phyloP scores from a whole-genome alignment of 225 moss, liverwort and hornwort species.

The Rhytidiadelphus loreus region DNA sequence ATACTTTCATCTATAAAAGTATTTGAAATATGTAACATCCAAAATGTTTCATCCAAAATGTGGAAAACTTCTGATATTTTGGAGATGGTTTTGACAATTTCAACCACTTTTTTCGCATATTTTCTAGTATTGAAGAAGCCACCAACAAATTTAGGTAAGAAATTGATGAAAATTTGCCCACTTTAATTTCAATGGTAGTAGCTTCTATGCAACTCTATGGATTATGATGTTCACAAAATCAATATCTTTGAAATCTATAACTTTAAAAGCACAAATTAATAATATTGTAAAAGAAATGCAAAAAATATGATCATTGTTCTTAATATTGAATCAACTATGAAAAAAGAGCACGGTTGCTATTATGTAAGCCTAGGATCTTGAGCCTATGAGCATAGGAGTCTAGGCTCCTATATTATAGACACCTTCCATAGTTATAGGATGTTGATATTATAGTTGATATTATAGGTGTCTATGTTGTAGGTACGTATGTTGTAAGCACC shows the following conservation, averaged over 20 bases:
- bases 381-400: no score
- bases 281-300: fast-evolving
- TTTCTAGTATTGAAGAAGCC: neutral
- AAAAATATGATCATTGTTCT: neutral
- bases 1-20: neutral
- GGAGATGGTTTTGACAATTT: neutral
- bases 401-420: no score
- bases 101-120: fast-evolving
- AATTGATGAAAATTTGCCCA: neutral
- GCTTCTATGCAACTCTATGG: fast-evolving
- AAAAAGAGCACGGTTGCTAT: no score
- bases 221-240: fast-evolving
- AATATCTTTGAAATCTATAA: fast-evolving
- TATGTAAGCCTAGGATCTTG: no score
- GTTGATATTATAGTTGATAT: no score
- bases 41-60: neutral
- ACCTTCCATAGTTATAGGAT: no score
- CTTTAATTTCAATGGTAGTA: neutral
- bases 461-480: no score
- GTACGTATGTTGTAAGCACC: no score
- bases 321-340: neutral
- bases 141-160: neutral
- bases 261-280: neutral
- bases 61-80: neutral
- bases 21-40: neutral